Conservation (phyloP, 108 stramenopile species). For the Cyclostephanos tholiformis region DNA sequence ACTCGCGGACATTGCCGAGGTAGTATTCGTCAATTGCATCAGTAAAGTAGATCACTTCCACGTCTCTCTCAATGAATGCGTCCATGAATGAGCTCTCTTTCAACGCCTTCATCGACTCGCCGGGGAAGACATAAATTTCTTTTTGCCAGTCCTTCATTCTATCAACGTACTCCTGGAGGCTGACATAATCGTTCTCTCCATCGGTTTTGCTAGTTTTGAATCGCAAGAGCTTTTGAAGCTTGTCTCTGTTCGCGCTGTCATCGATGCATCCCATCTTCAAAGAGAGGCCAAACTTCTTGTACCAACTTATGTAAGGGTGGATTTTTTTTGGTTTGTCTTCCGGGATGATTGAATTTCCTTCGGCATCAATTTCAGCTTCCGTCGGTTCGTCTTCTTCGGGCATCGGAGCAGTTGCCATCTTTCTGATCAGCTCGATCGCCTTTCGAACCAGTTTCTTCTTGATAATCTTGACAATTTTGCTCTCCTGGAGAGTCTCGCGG, state of each 20-base stretch:
- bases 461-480: constrained; percentile 97
- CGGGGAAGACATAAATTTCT: constrained; percentile 96
- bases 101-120: constrained; percentile 80
- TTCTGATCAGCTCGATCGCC: constrained; percentile 93
- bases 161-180: constrained; percentile 90
- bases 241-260: constrained; percentile 91
- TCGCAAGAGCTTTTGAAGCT: constrained; percentile 94
- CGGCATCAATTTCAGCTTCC: constrained; percentile 64
- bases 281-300: constrained; percentile 90
- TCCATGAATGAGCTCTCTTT: constrained; percentile 94
- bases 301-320: constrained; percentile 92
- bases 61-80: constrained; percentile 84
- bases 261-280: constrained; percentile 98
- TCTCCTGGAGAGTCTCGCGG: constrained; percentile 98
- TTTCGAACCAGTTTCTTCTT: constrained; percentile 99
- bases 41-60: constrained; percentile 95
- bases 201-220: constrained; percentile 88
- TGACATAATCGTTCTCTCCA: constrained; percentile 72
- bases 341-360: constrained; percentile 58
- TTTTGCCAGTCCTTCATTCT: constrained; percentile 99
- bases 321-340: constrained; percentile 58
- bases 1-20: constrained; percentile 69
- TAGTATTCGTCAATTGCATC: constrained; percentile 98
- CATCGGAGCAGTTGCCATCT: constrained; percentile 66
- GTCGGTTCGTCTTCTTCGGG: constrained; percentile 54